These are phyloP conservation scores for Trichocladium antarcticum DNA, from an alignment of 495 filamentous ascomycete genomes.

Conservation along the genomic window DNA sequence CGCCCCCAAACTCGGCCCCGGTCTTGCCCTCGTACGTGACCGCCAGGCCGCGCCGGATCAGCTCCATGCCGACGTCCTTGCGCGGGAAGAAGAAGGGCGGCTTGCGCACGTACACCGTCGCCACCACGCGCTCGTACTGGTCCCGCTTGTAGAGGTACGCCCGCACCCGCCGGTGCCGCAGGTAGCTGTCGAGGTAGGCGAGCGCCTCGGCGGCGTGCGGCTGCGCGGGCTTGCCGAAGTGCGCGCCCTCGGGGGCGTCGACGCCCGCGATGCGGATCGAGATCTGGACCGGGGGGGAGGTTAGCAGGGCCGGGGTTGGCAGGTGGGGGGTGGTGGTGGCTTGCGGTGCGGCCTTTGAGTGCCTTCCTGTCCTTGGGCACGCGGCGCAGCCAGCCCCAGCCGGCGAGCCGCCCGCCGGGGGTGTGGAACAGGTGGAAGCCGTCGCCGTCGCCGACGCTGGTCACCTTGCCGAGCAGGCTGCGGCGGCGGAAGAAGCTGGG, in stretches of 20 bases:
- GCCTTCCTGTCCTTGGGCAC: conserved; percentile 56
- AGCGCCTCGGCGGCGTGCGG: conserved; percentile 72
- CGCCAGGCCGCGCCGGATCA: conserved; percentile 73
- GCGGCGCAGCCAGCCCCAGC: conserved; percentile 83
- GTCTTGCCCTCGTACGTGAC: conserved; percentile 86
- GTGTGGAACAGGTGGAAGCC: conserved; percentile 91
- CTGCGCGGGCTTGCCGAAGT: conserved; percentile 82
- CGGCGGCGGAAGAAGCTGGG: conserved; percentile 56
- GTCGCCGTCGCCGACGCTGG: conserved; percentile 91
- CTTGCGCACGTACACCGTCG: conserved; percentile 64
- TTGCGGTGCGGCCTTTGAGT: conserved; percentile 66
- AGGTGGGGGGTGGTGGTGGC: conserved; percentile 8
- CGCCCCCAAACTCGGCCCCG: conserved; percentile 74
- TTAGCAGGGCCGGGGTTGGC: background rate
- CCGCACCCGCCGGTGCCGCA: conserved; percentile 64
- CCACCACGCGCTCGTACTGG: conserved; percentile 86
- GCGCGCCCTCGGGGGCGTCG: conserved; percentile 84
- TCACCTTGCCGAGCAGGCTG: conserved; percentile 72
- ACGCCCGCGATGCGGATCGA: conserved; percentile 81
- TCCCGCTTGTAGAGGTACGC: conserved; percentile 71
- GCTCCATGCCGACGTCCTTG: conserved; percentile 76
- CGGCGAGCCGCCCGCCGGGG: conserved; percentile 71
- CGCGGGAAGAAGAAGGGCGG: conserved; percentile 48
- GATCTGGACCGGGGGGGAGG: conserved; percentile 38
- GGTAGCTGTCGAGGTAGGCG: conserved; percentile 59